Evolutionary conservation across 2,329 filamentous ascomycete species (phyloP).

Genomic region (Pseudogymnoascus sp.): DNA sequence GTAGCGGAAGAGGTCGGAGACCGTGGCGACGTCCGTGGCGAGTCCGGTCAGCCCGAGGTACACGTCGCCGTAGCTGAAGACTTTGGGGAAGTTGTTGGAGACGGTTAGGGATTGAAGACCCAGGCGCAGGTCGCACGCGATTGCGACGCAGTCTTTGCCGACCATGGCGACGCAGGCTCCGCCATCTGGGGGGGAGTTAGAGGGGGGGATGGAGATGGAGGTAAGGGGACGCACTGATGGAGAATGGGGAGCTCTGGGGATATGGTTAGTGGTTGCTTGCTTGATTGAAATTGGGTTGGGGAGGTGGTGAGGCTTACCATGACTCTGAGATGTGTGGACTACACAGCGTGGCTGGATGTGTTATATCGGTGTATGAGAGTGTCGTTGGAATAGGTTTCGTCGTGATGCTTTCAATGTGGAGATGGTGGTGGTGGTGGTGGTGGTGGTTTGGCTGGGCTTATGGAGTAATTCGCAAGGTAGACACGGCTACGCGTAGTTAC

Average conservation of each 20-base stretch:
- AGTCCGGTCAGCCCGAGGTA: constrained; percentile 95
- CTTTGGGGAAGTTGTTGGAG: constrained; percentile 99
- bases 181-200: constrained; percentile 50
- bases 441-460: constrained; percentile 12
- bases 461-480: constrained; percentile 22
- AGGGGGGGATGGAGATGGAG: constrained; percentile 13
- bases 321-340: constrained; percentile 12
- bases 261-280: constrained; percentile 25
- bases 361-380: neutral
- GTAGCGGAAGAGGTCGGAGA: constrained; percentile 96
- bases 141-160: constrained; percentile 98
- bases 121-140: constrained; percentile 96
- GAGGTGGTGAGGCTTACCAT: constrained; percentile 23
- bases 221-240: constrained; percentile 65
- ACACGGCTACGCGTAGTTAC: constrained; percentile 21
- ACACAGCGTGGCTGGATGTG: neutral
- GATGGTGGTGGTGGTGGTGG: neutral
- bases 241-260: constrained; percentile 76
- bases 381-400: neutral
- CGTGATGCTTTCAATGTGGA: neutral
- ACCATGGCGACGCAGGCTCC: constrained; percentile 98
- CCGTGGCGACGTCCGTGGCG: constrained; percentile 89
- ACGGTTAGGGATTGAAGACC: constrained; percentile 94
- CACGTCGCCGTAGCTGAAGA: constrained; percentile 94
- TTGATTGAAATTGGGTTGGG: neutral